Conservation (phyloP, 768 basidiomycete genomes). For the Leccinum incarnatum region DNA sequence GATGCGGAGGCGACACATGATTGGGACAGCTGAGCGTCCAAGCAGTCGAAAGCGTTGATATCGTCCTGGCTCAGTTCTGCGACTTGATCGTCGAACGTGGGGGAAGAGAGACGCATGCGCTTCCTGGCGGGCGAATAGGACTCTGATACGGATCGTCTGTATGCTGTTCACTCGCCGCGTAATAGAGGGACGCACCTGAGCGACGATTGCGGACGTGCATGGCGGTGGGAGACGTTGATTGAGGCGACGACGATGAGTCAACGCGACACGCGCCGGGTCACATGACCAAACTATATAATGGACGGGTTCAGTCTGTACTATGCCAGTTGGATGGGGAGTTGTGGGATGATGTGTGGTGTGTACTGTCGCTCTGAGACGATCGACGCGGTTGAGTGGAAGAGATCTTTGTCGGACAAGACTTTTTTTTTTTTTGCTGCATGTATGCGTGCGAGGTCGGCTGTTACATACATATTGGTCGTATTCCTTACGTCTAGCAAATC, state of each 20-base stretch:
- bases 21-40: constrained; percentile 48
- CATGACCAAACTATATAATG: constrained; percentile 14
- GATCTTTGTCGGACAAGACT: background rate
- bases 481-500: constrained; percentile 8
- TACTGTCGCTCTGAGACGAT: background rate
- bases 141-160: background rate
- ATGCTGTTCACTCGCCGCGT: background rate
- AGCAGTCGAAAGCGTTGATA: constrained; percentile 50
- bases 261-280: constrained; percentile 14
- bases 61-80: constrained; percentile 53
- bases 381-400: background rate
- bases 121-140: constrained; percentile 46
- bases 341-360: background rate
- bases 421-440: background rate
- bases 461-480: background rate
- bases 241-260: background rate
- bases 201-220: background rate
- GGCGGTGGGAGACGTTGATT: background rate
- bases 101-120: constrained; percentile 62
- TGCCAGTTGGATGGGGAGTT: background rate
- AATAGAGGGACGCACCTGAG: background rate
- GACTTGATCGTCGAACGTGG: constrained; percentile 57
- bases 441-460: background rate
- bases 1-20: background rate
- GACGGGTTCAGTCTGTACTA: background rate